Conservation (phyloP, 208 protist species). For the Wallacemonas sp. region DNA sequence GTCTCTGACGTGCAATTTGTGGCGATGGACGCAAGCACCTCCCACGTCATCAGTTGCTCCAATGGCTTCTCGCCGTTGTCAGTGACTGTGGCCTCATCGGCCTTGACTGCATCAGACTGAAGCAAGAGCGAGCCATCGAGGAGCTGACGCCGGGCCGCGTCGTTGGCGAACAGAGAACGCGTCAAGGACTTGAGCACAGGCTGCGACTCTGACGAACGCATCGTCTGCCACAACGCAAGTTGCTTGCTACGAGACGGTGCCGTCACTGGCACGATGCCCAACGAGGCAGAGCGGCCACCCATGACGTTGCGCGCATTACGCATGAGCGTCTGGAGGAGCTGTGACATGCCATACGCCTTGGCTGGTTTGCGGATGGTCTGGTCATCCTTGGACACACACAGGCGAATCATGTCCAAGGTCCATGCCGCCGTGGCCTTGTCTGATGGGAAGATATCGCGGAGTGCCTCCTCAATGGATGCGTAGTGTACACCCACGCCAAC, state of each 20-base stretch:
- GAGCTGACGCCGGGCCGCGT: conserved; percentile 16
- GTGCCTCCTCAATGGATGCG: conserved; percentile 41
- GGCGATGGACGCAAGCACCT: conserved; percentile 59
- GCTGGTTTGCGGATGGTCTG: not conserved
- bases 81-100: not conserved
- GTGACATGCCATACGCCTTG: not conserved
- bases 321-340: not conserved
- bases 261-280: conserved; percentile 18
- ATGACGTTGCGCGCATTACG: not conserved
- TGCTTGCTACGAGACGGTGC: conserved; percentile 55
- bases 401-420: conserved; percentile 47
- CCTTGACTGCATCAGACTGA: not conserved
- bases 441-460: conserved; percentile 28
- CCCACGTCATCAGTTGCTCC: conserved; percentile 25
- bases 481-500: conserved; percentile 58
- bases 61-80: not conserved
- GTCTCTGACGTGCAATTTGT: conserved; percentile 57
- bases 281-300: not conserved
- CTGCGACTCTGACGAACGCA: conserved; percentile 32
- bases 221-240: conserved; percentile 54
- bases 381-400: conserved; percentile 18
- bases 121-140: conserved; percentile 9
- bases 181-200: conserved; percentile 34
- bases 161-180: conserved; percentile 41
- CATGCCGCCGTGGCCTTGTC: conserved; percentile 26